Base-by-base conservation (phyloP, 2,329 filamentous ascomycete genomes). In the Cytospora schulzeri region DNA sequence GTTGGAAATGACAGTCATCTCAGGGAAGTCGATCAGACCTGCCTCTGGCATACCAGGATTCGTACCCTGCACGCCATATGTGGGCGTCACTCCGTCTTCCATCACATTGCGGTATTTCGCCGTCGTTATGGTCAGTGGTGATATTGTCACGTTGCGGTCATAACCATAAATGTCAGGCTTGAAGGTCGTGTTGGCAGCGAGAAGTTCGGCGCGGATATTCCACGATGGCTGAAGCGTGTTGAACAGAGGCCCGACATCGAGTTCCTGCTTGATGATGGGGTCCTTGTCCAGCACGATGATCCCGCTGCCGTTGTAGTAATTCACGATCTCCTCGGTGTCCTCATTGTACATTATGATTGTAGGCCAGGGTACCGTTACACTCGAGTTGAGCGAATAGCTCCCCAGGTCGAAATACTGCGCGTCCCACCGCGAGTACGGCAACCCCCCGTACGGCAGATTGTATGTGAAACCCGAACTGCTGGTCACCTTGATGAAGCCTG, bases 171-270 rank as follows among this genome's bases (percentile, higher is more conserved):
- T 22, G 12, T 24, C 28, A 14, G 54, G 54, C 11, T 28, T n/a
- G 33, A 57, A 57, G 11, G 54, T 57, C 35, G 54, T 57, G 54
- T 57, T 57, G 19, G 54, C 54, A 2, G 54, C 54, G n/a, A 57
- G 54, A 7, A 57, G n/a, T 17, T 57, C 54, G 31, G 41, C 54
- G 9, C 54, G 54, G 9, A 57, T n/a, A n/a, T 57, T 57, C 54
- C 54, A 57, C 19, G 33, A 41, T 5, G 54, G 54, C 31, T 57
- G 54, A 2, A 57, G 54, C 12, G 33, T 57, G 33, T 57, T 57
- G 54, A 41, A 57, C 12, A 57, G n/a, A 6, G 54, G 54, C 12
- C 54, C 54, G 31, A 57, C 54, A n/a, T 24, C 35, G 12, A 57
- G 54, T 5, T 57, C 54, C 22, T 57, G 19, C n/a, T n/a, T 41